A percentile compares a stretch with the other conserved stretches of the same genome.
phyloP scores from a whole-genome alignment of 371 early-diverging fungal genomes.

The Syncephalastrum sp. region DNA sequence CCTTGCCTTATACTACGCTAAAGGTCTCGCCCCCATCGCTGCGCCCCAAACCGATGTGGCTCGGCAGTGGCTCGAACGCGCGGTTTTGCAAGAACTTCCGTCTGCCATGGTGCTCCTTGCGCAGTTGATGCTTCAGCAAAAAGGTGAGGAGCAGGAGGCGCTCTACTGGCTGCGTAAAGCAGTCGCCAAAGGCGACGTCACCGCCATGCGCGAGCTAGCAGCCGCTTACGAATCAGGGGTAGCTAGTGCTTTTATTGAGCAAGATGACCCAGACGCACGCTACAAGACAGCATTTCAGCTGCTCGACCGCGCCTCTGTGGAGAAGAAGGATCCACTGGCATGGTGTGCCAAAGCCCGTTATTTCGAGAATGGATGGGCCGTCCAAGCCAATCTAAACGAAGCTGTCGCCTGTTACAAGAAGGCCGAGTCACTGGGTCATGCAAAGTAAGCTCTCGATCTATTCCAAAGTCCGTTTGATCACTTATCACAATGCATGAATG shows the following conservation, averaged over 20 bases:
- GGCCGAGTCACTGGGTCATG: conserved; percentile 21
- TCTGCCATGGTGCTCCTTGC: conserved; percentile 31
- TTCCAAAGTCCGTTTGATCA: conserved; percentile 1
- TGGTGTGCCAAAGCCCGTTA: conserved; percentile 27
- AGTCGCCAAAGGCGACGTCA: conserved; percentile 14
- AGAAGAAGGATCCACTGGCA: conserved; percentile 11
- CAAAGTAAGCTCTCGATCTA: conserved; percentile 22
- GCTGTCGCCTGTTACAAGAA: conserved; percentile 27
- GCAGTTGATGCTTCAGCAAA: conserved; percentile 11
- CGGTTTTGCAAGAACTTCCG: conserved; percentile 29
- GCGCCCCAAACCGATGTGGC: conserved; percentile 27
- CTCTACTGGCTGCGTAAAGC: conserved; percentile 18
- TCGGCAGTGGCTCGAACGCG: conserved; percentile 25
- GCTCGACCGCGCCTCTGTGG: conserved; percentile 8
- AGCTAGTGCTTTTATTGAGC: neutral
- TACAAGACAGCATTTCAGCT: conserved; percentile 12
- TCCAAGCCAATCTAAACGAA: conserved; percentile 10
- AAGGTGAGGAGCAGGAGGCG: conserved; percentile 12
- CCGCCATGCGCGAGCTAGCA: conserved; percentile 17
- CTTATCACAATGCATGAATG: neutral
- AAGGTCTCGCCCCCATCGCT: conserved; percentile 35
- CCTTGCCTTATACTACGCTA: conserved; percentile 43
- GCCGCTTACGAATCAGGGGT: conserved; percentile 6
- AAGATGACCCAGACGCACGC: conserved; percentile 7
- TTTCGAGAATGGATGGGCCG: conserved; percentile 25